phyloP scores from a whole-genome alignment of 495 filamentous ascomycete species.

The Tuber melanosporum region DNA sequence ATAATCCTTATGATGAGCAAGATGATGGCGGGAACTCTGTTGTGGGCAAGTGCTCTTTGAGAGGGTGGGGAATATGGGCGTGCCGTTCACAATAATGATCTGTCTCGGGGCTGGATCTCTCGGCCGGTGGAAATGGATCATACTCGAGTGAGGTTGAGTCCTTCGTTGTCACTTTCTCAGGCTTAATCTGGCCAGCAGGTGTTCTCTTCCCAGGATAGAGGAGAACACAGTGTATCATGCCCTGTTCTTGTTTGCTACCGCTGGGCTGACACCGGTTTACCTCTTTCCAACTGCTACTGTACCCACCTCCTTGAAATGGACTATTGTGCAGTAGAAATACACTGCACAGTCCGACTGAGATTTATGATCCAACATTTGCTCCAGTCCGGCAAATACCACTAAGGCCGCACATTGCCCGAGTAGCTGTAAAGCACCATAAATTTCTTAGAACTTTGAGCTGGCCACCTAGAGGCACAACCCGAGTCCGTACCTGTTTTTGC shows the following conservation, averaged over 20 bases:
- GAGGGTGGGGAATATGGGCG: not conserved
- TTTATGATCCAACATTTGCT: not conserved
- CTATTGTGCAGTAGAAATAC: too few species aligned
- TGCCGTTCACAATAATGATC: not conserved
- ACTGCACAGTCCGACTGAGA: not conserved
- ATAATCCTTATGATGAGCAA: not conserved
- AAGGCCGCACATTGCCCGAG: not conserved
- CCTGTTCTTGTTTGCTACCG: not conserved
- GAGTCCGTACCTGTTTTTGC: not conserved
- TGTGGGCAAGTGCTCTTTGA: not conserved
- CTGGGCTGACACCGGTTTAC: not conserved
- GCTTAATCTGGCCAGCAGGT: not conserved
- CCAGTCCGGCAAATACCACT: not conserved
- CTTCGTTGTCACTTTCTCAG: not conserved
- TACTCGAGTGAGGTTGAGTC: not conserved
- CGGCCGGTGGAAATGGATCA: not conserved
- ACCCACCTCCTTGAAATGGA: not conserved
- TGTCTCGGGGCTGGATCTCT: not conserved
- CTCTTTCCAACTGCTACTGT: not conserved
- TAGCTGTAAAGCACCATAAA: not conserved
- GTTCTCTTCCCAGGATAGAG: not conserved
- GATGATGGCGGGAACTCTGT: not conserved
- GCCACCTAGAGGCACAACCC: not conserved
- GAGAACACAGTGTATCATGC: not conserved
- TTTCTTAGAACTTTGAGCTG: not conserved